Evolutionary conservation across 31 red algal species (phyloP).

Genomic region (Porphyra umbilicalis): DNA sequence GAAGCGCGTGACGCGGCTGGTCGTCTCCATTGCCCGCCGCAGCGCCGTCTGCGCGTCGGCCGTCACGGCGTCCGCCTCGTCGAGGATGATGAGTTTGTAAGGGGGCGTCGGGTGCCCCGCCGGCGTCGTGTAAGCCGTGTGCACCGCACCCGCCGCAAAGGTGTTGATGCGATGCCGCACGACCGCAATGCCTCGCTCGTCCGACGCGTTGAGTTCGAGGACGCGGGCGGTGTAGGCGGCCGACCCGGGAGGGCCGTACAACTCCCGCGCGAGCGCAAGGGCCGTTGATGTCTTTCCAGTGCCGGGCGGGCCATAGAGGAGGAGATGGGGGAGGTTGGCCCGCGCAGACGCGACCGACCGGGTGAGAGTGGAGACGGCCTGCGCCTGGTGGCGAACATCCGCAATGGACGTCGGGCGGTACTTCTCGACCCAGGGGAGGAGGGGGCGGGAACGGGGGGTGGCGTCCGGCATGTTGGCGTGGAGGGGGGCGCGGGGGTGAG

Average conservation of each 20-base stretch:
- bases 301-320: constrained; percentile 90
- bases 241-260: constrained; percentile 39
- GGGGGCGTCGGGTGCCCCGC: constrained; percentile 15
- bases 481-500: background rate
- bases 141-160: constrained; percentile 43
- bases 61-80: constrained; percentile 97
- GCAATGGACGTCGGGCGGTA: constrained; percentile 44
- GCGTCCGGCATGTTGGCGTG: background rate
- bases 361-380: constrained; percentile 15
- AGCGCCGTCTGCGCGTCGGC: constrained; percentile 84
- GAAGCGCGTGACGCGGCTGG: constrained; percentile 73
- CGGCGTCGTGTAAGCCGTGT: background rate
- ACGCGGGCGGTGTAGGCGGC: constrained; percentile 22
- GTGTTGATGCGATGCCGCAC: constrained; percentile 88
- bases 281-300: constrained; percentile 88
- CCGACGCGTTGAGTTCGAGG: constrained; percentile 96
- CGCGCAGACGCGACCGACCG: background rate
- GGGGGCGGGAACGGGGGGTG: background rate
- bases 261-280: constrained; percentile 53
- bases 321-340: constrained; percentile 70
- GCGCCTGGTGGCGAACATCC: constrained; percentile 22
- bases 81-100: constrained; percentile 86
- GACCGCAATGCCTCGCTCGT: constrained; percentile 87
- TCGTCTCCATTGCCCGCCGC: constrained; percentile 69
- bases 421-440: constrained; percentile 53